phyloP scores from a whole-genome alignment of 2,329 filamentous ascomycete species.

The Capronia americana region DNA sequence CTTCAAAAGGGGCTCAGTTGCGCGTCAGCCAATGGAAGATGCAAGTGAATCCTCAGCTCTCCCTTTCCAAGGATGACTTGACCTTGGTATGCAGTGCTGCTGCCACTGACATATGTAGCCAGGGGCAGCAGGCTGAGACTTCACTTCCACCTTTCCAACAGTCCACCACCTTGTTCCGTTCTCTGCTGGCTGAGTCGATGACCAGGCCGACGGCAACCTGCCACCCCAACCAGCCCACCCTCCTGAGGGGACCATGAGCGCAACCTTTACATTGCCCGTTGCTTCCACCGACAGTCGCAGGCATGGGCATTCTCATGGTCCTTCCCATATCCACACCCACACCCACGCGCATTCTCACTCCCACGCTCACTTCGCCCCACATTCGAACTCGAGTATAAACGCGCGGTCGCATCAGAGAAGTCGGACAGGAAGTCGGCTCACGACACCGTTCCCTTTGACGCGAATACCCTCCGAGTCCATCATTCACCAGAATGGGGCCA shows the following conservation, averaged over 20 bases:
- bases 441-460: constrained; percentile 34
- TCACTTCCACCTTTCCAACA: background rate
- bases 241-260: constrained; percentile 38
- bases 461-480: constrained; percentile 40
- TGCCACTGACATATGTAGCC: constrained; percentile 17
- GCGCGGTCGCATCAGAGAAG: constrained; percentile 38
- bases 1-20: background rate
- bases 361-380: constrained; percentile 37
- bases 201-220: constrained; percentile 31
- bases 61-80: constrained; percentile 12
- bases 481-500: constrained; percentile 25
- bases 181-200: background rate
- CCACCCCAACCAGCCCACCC: constrained; percentile 35
- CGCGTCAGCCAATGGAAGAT: constrained; percentile 5
- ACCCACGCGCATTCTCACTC: constrained; percentile 45
- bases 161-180: background rate
- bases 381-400: constrained; percentile 47
- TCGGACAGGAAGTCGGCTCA: constrained; percentile 36
- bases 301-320: constrained; percentile 45
- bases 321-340: constrained; percentile 44
- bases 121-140: constrained; percentile 15
- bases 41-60: constrained; percentile 3
- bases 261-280: constrained; percentile 41
- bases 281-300: constrained; percentile 41
- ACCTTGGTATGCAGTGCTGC: background rate